Evolutionary conservation across 169 alveolate genomes (phyloP).

Genomic region (Plasmodium billcollinsi): DNA sequence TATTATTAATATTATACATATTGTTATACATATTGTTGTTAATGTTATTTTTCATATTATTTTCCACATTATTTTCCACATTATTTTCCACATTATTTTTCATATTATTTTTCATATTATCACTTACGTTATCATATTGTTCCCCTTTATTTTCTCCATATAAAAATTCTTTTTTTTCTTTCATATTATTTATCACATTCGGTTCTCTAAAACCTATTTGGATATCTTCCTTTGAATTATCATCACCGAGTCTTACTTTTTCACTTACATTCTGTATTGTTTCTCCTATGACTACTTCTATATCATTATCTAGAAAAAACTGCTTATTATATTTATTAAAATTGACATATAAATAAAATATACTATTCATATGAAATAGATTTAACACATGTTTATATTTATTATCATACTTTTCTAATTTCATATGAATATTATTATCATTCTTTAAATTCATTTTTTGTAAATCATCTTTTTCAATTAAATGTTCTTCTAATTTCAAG

Average conservation of each 20-base stretch:
- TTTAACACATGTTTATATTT: slow-evolving; percentile 45
- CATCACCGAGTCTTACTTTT: not conserved
- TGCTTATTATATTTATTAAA: slow-evolving; percentile 14
- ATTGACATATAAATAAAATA: slow-evolving; percentile 40
- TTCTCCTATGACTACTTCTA: slow-evolving; percentile 41
- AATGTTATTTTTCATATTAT: too few species aligned
- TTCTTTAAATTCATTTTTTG: not conserved
- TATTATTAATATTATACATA: too few species aligned
- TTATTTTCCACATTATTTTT: too few species aligned
- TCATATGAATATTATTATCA: slow-evolving; percentile 1
- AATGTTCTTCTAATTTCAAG: slow-evolving; percentile 49
- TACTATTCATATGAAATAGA: slow-evolving; percentile 12
- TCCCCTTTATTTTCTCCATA: not conserved
- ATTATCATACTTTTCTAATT: slow-evolving; percentile 16
- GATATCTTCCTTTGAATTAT: too few species aligned
- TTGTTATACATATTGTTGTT: too few species aligned
- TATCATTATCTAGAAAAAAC: slow-evolving; percentile 28
- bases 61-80: too few species aligned
- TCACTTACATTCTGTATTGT: slow-evolving; percentile 13
- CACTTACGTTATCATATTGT: too few species aligned
- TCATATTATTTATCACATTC: not conserved
- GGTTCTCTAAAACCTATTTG: not conserved
- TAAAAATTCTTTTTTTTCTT: not conserved
- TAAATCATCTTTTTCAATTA: slow-evolving; percentile 18
- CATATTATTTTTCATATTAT: too few species aligned